Conservation (phyloP, 73 alveolate genomes). For the Diophrys sp. region DNA sequence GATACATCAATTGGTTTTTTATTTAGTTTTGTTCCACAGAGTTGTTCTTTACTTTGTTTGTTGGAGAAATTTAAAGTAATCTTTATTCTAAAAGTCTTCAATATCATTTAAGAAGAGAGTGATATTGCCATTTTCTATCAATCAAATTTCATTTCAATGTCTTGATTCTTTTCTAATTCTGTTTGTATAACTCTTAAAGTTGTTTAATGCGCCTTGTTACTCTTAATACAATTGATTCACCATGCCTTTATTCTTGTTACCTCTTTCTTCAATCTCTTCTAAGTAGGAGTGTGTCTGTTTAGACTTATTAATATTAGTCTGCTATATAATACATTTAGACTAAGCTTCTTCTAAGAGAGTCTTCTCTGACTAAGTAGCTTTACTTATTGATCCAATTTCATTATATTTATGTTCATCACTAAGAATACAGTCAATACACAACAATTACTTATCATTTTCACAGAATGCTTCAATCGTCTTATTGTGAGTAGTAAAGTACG, state of each 20-base stretch:
- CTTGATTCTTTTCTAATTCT: not conserved
- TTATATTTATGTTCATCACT: conserved; percentile 68
- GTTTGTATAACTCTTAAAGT: no score
- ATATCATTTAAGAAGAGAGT: not conserved
- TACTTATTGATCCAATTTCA: conserved; percentile 31
- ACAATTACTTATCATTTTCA: conserved; percentile 51
- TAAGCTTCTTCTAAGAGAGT: not conserved
- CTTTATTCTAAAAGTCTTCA: not conserved
- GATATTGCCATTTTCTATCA: not conserved
- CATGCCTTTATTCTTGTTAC: not conserved
- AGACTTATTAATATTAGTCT: not conserved
- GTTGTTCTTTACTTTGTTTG: no score
- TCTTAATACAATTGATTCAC: not conserved
- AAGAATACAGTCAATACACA: conserved; percentile 73
- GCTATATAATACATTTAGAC: not conserved
- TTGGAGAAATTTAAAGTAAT: no score
- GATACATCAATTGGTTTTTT: no score
- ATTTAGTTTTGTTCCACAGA: no score
- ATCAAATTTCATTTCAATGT: not conserved
- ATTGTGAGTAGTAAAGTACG: conserved; percentile 2
- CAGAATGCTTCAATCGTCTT: conserved; percentile 64
- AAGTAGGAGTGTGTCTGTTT: not conserved
- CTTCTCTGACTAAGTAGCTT: conserved; percentile 22
- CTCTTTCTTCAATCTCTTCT: not conserved
- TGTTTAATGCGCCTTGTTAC: not conserved